phyloP scores from a whole-genome alignment of 345 rosid genomes.

The Diplotaxis tenuifolia region DNA sequence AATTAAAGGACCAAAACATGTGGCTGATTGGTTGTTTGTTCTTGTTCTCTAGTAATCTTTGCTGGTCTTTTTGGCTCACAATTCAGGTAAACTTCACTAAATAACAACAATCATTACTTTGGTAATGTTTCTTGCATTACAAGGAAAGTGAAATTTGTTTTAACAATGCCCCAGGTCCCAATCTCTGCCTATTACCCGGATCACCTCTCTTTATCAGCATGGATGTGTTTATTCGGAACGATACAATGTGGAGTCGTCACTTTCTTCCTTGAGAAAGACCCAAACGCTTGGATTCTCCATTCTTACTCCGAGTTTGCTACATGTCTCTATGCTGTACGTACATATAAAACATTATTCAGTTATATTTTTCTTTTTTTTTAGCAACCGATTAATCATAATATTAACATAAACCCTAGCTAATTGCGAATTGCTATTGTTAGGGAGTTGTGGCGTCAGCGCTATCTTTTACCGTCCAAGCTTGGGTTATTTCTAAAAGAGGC shows the following conservation, averaged over 20 bases:
- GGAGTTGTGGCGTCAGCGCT: conserved; percentile 52
- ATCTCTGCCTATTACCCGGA: conserved; percentile 54
- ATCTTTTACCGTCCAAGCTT: conserved; percentile 51
- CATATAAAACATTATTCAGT: conserved; percentile 1
- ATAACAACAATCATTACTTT: background rate
- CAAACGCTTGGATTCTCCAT: conserved; percentile 49
- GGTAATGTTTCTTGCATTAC: background rate
- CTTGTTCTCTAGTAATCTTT: conserved; percentile 52
- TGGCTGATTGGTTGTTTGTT: conserved; percentile 66
- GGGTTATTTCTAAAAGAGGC: conserved; percentile 58
- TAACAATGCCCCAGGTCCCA: conserved; percentile 48
- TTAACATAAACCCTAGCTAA: background rate
- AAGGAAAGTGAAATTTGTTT: background rate
- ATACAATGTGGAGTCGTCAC: conserved; percentile 54
- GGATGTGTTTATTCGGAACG: conserved; percentile 69
- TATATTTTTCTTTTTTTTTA: background rate
- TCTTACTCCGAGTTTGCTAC: conserved; percentile 46
- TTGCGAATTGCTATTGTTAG: conserved; percentile 16
- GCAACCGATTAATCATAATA: background rate
- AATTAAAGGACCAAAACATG: conserved; percentile 28
- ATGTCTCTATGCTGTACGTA: conserved; percentile 46
- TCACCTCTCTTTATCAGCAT: conserved; percentile 57
- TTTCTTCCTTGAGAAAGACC: conserved; percentile 48
- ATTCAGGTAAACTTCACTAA: conserved; percentile 51
- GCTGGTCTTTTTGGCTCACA: conserved; percentile 76